A percentile compares a stretch with the other conserved stretches of the same genome.
phyloP scores from a whole-genome alignment of 306 rosid species.

The Biancaea sappan region DNA sequence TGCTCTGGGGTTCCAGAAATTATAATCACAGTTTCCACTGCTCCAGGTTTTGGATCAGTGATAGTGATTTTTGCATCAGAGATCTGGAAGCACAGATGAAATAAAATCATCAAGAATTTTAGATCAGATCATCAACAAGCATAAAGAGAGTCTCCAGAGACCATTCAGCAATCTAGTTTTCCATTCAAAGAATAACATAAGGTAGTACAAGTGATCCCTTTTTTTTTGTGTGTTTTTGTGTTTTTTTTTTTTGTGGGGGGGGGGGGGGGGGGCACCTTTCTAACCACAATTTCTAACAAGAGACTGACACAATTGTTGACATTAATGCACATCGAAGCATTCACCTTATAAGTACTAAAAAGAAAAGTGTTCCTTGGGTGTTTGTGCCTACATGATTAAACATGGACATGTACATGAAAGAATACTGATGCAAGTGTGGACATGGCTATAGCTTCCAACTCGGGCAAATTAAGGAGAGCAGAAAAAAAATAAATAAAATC shows the following conservation, averaged over 20 bases:
- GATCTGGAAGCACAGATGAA: conserved; percentile 57
- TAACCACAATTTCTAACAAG: conserved; percentile 2
- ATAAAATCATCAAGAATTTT: conserved; percentile 15
- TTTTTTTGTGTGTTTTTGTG: background rate
- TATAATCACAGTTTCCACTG: conserved; percentile 78
- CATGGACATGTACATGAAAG: background rate
- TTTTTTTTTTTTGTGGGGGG: no score
- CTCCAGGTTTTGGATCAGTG: conserved; percentile 88
- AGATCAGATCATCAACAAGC: conserved; percentile 30
- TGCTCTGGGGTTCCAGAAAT: conserved; percentile 98
- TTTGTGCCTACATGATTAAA: background rate
- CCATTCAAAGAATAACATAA: conserved; percentile 5
- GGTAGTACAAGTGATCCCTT: no score
- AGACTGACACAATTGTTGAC: conserved; percentile 1
- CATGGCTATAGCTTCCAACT: background rate
- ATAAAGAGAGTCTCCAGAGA: background rate
- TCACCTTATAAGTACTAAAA: background rate
- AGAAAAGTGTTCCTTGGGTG: conserved; percentile 2
- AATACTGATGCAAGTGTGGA: conserved; percentile 1
- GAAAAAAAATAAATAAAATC: conserved; percentile 32
- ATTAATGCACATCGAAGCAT: conserved; percentile 14
- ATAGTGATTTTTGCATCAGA: conserved; percentile 90
- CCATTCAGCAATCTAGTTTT: conserved; percentile 22
- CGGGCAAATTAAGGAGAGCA: conserved; percentile 1
- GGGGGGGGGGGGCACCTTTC: background rate